Conservation (phyloP, 768 basidiomycete genomes). For the Pleurotus eryngii region DNA sequence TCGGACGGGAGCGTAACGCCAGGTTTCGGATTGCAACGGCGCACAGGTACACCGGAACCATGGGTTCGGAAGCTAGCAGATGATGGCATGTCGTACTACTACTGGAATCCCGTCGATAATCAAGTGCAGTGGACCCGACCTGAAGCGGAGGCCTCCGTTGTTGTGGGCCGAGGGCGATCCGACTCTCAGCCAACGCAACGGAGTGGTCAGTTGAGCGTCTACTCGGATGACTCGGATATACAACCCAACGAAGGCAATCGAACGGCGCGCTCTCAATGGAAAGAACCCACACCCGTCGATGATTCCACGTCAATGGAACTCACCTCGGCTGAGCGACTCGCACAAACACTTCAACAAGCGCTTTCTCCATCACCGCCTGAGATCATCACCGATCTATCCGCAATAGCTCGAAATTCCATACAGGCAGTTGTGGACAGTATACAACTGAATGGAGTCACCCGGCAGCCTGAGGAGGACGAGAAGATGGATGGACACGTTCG, state of each 20-base stretch:
- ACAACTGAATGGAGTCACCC: slow-evolving; percentile 38
- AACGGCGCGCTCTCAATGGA: slow-evolving; percentile 24
- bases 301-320: slow-evolving; percentile 35
- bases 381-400: slow-evolving; percentile 57
- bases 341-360: slow-evolving; percentile 59
- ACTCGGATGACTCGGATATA: slow-evolving; percentile 79
- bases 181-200: slow-evolving; percentile 25
- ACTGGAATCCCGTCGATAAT: slow-evolving; percentile 69
- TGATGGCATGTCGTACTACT: slow-evolving; percentile 80
- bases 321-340: slow-evolving; percentile 66
- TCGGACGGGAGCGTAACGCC: slow-evolving; percentile 32
- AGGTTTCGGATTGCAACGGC: slow-evolving; percentile 60
- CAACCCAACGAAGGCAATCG: slow-evolving; percentile 42
- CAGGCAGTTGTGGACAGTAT: slow-evolving; percentile 61
- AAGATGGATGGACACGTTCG: slow-evolving; percentile 63
- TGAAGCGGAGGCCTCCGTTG: slow-evolving; percentile 26
- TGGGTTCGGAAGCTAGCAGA: slow-evolving; percentile 81
- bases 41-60: slow-evolving; percentile 68
- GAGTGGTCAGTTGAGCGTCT: slow-evolving; percentile 51
- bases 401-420: slow-evolving; percentile 56
- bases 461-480: slow-evolving; percentile 51
- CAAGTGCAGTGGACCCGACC: slow-evolving; percentile 69
- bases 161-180: background rate
- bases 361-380: slow-evolving; percentile 58
- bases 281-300: slow-evolving; percentile 9